Conservation (phyloP, 495 filamentous ascomycete genomes). For the Lepidopterella palustris region DNA sequence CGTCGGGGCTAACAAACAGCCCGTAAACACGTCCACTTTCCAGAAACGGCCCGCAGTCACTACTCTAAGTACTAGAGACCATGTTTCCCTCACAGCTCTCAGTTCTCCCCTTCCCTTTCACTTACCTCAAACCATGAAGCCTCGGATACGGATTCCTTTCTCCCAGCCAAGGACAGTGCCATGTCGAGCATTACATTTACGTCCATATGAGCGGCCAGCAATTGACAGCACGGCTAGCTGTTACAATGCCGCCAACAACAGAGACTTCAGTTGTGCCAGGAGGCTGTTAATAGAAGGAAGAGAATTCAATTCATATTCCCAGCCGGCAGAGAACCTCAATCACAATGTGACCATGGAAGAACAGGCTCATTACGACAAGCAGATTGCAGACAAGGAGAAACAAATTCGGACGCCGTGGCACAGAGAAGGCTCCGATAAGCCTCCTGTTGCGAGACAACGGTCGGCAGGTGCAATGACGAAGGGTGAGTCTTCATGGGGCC, state of each 20-base stretch:
- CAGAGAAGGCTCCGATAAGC: constrained; percentile 55
- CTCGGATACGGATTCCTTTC: not conserved
- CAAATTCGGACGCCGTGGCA: constrained; percentile 60
- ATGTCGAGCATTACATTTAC: not conserved
- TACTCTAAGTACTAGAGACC: too few species aligned
- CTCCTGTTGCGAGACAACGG: constrained; percentile 45
- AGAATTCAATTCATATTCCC: constrained; percentile 13
- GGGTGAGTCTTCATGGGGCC: constrained; percentile 41
- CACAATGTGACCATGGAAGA: constrained; percentile 36
- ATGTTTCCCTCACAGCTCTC: not conserved
- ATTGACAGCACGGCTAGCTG: too few species aligned
- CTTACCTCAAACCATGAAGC: not conserved
- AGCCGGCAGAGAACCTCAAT: constrained; percentile 31
- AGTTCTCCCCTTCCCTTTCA: not conserved
- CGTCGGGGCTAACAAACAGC: not conserved
- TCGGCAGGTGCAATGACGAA: constrained; percentile 54
- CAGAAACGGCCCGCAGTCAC: too few species aligned
- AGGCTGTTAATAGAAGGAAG: not conserved
- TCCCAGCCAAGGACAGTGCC: not conserved
- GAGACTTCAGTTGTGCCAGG: not conserved
- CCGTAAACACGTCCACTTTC: not conserved
- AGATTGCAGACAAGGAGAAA: constrained; percentile 44
- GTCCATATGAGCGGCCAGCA: not conserved
- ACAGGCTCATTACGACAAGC: constrained; percentile 36
- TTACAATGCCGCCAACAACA: not conserved